phyloP scores from a whole-genome alignment of 129 eudicot species.

The Glebionis coronaria region DNA sequence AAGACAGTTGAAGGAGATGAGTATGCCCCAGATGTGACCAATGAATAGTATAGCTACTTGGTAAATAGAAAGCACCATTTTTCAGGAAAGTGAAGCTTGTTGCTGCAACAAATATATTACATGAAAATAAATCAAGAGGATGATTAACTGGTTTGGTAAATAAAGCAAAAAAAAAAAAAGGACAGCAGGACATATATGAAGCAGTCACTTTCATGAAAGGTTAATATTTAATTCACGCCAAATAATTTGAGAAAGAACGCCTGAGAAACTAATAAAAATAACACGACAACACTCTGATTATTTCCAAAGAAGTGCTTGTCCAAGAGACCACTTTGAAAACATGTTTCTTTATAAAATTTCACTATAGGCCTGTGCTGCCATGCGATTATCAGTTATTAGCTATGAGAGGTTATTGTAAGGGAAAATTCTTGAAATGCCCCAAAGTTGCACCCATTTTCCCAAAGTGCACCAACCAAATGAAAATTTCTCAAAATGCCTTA shows the following conservation, averaged over 20 bases:
- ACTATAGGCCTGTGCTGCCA: too few species aligned
- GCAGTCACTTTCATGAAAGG: neutral
- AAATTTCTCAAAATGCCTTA: too few species aligned
- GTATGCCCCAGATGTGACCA: constrained; percentile 98
- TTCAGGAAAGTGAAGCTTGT: constrained; percentile 76
- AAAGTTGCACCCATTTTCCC: too few species aligned
- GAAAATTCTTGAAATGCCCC: too few species aligned
- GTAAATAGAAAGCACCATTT: constrained; percentile 81
- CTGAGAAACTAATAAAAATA: neutral
- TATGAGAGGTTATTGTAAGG: too few species aligned
- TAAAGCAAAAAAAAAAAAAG: neutral
- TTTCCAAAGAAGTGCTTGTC: neutral
- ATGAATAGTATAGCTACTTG: constrained; percentile 85
- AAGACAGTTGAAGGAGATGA: constrained; percentile 97
- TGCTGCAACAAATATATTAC: too few species aligned
- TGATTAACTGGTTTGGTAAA: neutral
- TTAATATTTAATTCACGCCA: neutral
- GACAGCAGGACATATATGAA: too few species aligned
- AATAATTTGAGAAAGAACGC: neutral
- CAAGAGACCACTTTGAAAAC: neutral
- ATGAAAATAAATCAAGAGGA: neutral
- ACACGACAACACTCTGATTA: neutral
- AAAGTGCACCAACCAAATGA: too few species aligned
- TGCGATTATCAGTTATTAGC: too few species aligned
- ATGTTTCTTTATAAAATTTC: neutral